phyloP scores from a whole-genome alignment of 2,329 filamentous ascomycete genomes.

The Colletotrichum sp. region DNA sequence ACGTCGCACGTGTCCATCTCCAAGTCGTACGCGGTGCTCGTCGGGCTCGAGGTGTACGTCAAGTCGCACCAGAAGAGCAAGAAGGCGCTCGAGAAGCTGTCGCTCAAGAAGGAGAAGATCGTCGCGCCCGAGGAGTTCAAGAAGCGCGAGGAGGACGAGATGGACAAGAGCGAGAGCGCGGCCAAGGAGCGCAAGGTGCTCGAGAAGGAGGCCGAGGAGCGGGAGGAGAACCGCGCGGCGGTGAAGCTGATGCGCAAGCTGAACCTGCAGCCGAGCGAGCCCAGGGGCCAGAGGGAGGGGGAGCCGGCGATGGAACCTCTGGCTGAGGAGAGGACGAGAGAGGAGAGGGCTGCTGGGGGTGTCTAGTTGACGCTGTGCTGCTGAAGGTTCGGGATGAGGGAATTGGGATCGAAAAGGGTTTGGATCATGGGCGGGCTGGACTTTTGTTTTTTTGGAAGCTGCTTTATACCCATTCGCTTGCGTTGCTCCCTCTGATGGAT shows the following conservation, averaged over 20 bases:
- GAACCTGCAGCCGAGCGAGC: constrained; percentile 33
- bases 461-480: background rate
- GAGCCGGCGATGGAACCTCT: constrained; percentile 3
- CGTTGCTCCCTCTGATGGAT: background rate
- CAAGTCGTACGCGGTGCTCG: constrained; percentile 80
- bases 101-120: constrained; percentile 62
- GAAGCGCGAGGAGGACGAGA: constrained; percentile 61
- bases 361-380: background rate
- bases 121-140: constrained; percentile 65
- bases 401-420: background rate
- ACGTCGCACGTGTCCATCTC: constrained; percentile 80
- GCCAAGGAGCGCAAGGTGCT: constrained; percentile 52
- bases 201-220: constrained; percentile 47
- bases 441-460: background rate
- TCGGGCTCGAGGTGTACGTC: constrained; percentile 82
- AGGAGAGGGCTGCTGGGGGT: background rate
- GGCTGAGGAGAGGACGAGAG: constrained; percentile 9
- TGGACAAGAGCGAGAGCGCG: constrained; percentile 66
- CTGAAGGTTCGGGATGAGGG: background rate
- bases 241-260: constrained; percentile 47
- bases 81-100: constrained; percentile 52
- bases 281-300: constrained; percentile 28
- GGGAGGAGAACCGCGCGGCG: constrained; percentile 28
- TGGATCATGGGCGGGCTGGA: background rate
- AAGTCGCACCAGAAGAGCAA: constrained; percentile 72